phyloP scores from a whole-genome alignment of 139 green algal genomes.

The Coccomyxa sp. region DNA sequence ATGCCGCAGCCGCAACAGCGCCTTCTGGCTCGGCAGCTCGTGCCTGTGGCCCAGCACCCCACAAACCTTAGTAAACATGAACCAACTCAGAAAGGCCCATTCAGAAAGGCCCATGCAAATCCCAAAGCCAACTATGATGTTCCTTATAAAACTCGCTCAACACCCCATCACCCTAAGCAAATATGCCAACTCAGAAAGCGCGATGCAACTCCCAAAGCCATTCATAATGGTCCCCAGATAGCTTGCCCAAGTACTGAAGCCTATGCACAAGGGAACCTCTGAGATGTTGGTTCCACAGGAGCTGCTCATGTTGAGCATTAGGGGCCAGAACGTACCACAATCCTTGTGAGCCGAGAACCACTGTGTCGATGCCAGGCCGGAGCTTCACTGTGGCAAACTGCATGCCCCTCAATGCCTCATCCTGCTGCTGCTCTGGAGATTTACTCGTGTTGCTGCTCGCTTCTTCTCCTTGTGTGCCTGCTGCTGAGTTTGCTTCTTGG shows the following conservation, averaged over 20 bases:
- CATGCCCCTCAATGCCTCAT: not conserved
- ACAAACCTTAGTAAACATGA: not conserved
- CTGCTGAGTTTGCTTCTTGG: not conserved
- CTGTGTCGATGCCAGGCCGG: conserved; percentile 5
- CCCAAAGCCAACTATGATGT: not conserved
- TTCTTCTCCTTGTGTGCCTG: not conserved
- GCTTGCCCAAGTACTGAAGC: not conserved
- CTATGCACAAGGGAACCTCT: not conserved
- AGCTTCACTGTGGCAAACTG: conserved; percentile 11
- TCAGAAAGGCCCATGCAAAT: not conserved
- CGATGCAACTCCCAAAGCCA: not conserved
- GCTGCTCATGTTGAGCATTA: not conserved
- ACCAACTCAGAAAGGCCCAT: not conserved
- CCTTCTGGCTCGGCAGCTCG: conserved; percentile 18
- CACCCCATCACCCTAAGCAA: not conserved
- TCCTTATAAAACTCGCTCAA: not conserved
- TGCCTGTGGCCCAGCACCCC: conserved; percentile 12
- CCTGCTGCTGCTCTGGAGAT: not conserved
- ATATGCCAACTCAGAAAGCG: not conserved
- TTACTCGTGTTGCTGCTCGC: not conserved
- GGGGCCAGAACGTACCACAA: conserved; percentile 15
- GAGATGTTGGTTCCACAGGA: not conserved
- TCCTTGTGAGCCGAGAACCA: conserved; percentile 19
- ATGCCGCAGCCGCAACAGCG: conserved; percentile 12
- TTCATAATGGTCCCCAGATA: not conserved